A percentile compares a stretch with the other conserved stretches of the same genome.
Evolutionary conservation across 352 stramenopile species (phyloP).

Genomic region (Thalassiosira gravida): DNA sequence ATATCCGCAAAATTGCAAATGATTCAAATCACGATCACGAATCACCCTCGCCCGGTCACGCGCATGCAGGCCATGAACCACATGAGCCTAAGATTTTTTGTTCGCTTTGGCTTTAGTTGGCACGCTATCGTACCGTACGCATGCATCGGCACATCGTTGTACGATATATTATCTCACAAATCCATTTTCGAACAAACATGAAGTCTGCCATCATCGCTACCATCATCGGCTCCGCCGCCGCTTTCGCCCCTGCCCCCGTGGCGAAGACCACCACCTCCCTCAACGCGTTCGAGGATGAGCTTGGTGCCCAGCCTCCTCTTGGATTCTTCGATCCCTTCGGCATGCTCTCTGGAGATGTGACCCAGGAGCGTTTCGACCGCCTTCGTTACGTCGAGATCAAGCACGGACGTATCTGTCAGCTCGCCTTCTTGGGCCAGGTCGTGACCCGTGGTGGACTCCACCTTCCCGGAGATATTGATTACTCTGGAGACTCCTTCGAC

Average conservation of each 20-base stretch:
- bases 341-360: slow-evolving; percentile 2
- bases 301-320: slow-evolving; percentile 3
- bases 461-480: slow-evolving; percentile 3
- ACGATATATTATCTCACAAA: too few species aligned
- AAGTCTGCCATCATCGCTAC: background rate
- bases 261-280: background rate
- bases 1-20: too few species aligned
- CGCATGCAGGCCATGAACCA: too few species aligned
- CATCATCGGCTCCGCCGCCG: slow-evolving; percentile 9
- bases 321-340: slow-evolving; percentile 9
- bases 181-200: too few species aligned
- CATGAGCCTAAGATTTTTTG: too few species aligned
- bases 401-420: slow-evolving; percentile 7
- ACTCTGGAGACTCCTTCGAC: slow-evolving; percentile 4
- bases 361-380: slow-evolving; percentile 7
- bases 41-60: too few species aligned
- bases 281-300: slow-evolving; percentile 7
- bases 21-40: too few species aligned
- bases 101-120: too few species aligned
- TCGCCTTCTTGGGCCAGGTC: slow-evolving; percentile 8
- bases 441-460: slow-evolving; percentile 2
- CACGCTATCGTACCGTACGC: too few species aligned
- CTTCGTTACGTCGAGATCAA: slow-evolving; percentile 11
- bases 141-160: too few species aligned
- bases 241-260: slow-evolving; percentile 1